phyloP scores from a whole-genome alignment of 2,329 filamentous ascomycete species.

The Celoporthe dispersa region DNA sequence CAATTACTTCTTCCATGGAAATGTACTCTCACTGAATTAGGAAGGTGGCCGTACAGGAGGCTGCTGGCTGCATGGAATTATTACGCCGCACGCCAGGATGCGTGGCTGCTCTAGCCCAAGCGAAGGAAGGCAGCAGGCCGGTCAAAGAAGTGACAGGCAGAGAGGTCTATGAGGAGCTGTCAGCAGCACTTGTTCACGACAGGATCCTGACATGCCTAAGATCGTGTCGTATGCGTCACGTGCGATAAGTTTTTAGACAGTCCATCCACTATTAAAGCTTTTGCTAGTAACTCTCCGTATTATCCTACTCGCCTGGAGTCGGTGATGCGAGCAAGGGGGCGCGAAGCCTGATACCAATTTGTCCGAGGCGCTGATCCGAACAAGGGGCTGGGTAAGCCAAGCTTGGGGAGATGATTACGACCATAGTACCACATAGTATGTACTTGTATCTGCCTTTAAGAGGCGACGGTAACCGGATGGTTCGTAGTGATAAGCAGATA shows the following conservation, averaged over 20 bases:
- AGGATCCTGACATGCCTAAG: not conserved
- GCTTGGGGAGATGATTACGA: not conserved
- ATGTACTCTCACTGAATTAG: not conserved
- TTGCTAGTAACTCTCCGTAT: not conserved
- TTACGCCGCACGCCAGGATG: not conserved
- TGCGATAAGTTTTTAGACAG: not conserved
- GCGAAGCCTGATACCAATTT: not conserved
- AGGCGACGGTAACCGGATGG: not conserved
- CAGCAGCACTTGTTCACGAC: not conserved
- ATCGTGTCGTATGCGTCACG: not conserved
- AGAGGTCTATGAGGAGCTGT: not conserved
- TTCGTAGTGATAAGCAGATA: constrained; percentile 14
- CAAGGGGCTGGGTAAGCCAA: not conserved
- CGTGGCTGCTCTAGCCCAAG: not conserved
- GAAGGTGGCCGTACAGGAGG: not conserved
- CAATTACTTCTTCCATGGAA: not conserved
- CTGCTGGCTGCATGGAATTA: not conserved
- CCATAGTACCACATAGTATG: not conserved
- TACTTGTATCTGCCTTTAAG: not conserved
- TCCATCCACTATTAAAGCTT: not conserved
- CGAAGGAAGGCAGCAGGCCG: not conserved
- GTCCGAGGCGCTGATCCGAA: not conserved
- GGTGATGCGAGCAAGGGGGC: not conserved
- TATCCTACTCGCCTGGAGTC: not conserved
- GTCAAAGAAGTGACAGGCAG: not conserved